Conservation (phyloP, 1,139 yeast genomes). For the Yamadazyma atmosphaerica region DNA sequence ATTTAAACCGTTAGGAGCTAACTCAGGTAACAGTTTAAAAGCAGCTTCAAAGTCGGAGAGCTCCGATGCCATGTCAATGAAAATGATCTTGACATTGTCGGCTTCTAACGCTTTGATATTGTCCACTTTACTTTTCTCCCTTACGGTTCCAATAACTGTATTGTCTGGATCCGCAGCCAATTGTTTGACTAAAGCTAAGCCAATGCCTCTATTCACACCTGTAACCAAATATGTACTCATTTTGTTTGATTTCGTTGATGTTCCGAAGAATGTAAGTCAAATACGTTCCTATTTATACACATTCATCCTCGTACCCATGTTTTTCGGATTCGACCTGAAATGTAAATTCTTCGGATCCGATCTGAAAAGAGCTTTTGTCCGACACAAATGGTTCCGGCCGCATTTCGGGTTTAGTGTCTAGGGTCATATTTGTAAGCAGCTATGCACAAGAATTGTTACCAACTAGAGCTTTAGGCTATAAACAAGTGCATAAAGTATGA, state of each 20-base stretch:
- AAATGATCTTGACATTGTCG: slow-evolving; percentile 14
- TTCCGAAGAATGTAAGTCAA: no score
- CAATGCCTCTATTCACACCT: slow-evolving; percentile 26
- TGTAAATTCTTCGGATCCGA: no score
- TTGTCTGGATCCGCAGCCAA: slow-evolving; percentile 11
- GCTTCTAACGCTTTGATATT: slow-evolving; percentile 13
- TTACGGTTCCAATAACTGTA: slow-evolving; percentile 18
- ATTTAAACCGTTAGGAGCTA: slow-evolving; percentile 16
- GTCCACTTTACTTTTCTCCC: slow-evolving; percentile 15
- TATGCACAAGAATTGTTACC: no score
- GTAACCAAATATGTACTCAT: slow-evolving; percentile 18
- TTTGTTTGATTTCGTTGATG: background rate
- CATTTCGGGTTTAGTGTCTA: no score
- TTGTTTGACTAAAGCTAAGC: slow-evolving; percentile 15
- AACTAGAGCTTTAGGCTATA: no score
- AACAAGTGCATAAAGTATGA: no score
- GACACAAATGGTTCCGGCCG: no score
- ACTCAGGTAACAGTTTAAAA: slow-evolving; percentile 9
- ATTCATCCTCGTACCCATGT: no score
- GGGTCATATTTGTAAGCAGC: no score
- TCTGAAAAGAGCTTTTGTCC: no score
- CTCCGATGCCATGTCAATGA: slow-evolving; percentile 3
- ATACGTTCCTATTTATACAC: no score
- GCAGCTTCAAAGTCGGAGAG: slow-evolving; percentile 6
- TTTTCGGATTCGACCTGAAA: no score